Conservation (phyloP, 2,329 filamentous ascomycete genomes). For the Calonectria naviculata region DNA sequence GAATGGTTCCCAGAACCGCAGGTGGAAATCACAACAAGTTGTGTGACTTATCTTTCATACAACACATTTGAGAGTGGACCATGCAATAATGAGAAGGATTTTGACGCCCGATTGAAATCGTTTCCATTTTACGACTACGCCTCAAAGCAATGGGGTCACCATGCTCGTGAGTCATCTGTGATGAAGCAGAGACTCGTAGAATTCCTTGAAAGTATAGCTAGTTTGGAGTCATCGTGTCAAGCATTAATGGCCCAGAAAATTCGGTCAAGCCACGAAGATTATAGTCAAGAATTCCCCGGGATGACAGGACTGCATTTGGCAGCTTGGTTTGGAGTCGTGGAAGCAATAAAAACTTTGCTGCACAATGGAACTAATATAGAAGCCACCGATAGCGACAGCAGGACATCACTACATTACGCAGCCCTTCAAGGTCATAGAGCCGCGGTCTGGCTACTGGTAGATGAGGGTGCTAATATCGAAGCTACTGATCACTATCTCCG, state of each 20-base stretch:
- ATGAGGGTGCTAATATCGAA: too few relatives aligned
- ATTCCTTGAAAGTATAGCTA: not conserved
- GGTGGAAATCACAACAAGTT: conserved; percentile 41
- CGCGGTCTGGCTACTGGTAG: too few relatives aligned
- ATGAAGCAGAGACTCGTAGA: not conserved
- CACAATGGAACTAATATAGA: too few relatives aligned
- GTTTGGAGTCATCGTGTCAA: conserved; percentile 1
- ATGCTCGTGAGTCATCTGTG: not conserved
- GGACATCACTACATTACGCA: too few relatives aligned
- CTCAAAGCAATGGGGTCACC: conserved; percentile 20
- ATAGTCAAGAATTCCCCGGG: too few relatives aligned
- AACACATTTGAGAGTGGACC: conserved; percentile 32
- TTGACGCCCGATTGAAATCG: not conserved
- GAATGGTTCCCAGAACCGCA: conserved; percentile 47
- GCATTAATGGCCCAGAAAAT: not conserved
- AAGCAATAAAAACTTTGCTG: not conserved
- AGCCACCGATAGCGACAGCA: too few relatives aligned
- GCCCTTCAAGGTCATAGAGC: too few relatives aligned
- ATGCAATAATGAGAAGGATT: not conserved
- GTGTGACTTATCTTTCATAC: conserved; percentile 51
- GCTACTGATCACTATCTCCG: too few relatives aligned
- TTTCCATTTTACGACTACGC: conserved; percentile 21
- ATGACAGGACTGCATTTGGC: conserved; percentile 13
- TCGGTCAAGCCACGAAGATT: accelerated
- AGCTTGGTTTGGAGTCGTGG: not conserved